Base-by-base conservation (phyloP, 2,329 filamentous ascomycete genomes). In the Paracamarosporium sp. region DNA sequence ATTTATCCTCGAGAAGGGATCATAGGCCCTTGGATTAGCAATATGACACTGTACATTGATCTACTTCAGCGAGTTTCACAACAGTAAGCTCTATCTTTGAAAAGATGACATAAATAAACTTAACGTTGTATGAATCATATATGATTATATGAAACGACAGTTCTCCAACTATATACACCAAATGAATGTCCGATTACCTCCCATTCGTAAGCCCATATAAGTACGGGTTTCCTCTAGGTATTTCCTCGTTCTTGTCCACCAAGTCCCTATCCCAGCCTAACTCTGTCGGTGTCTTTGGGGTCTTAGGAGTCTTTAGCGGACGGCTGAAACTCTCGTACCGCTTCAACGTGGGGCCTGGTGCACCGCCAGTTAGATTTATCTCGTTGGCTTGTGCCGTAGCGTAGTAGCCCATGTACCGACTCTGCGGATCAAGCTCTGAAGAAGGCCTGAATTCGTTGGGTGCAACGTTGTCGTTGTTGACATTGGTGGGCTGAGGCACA, bases 241-340 rank as follows among this genome's bases (percentile, higher is more conserved):
- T n/a, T 5, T 30, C 36, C 5, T 52, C 36, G 22, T 5, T 38
- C 17, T 50, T 31, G 5, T 25, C 9, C 28, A 9, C 24, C 36
- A 31, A 15, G 9, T 43, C 27, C 5, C 35, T 24, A 13, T 30
- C 38, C 22, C 50, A 24, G 13, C 20, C 36, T 6, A 45, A 45
- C 6, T 45, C 43, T 24, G 44, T 13, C n/a, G 15, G 28, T 12
- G 20, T 20, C 25, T 30, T 35, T 20, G 31, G 30, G 13, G 13
- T 5, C 20, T 24, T 36, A 1, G 43, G 43, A 13, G 30, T n/a
- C n/a, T 27, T 53, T 20, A 53, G 15, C 30, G 38, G 40, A 9
- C 51, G 41, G n/a, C 51, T 54, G 31, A 54, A 54, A 43, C 51
- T 47, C 22, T 38, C 51, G 7, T 25, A 41, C 48, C 48, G 24